These are phyloP conservation scores for Pichia sp. DNA, from an alignment of 1,139 yeast genomes.

Conservation along the genomic window DNA sequence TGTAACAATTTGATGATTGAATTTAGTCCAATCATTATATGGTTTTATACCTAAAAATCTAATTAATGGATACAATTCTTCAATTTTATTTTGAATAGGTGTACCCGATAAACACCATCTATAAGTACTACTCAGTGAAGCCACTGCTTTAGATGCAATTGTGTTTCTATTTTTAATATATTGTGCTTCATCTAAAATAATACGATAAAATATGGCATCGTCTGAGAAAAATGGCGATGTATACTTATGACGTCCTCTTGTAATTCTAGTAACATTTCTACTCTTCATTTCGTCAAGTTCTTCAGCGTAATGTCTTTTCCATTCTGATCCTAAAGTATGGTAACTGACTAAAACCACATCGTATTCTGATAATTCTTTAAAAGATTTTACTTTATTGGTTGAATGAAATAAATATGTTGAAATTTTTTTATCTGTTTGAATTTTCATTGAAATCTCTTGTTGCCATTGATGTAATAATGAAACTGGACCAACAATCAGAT, in stretches of 20 bases:
- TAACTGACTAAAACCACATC: conserved; percentile 82
- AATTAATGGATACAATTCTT: conserved; percentile 72
- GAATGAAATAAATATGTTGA: conserved; percentile 61
- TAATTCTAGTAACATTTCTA: conserved; percentile 21
- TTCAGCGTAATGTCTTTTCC: conserved; percentile 51
- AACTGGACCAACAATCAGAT: conserved; percentile 80
- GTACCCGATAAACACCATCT: conserved; percentile 91
- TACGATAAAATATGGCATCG: conserved; percentile 55
- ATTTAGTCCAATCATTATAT: conserved; percentile 52
- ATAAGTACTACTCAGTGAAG: conserved; percentile 45
- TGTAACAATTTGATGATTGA: conserved; percentile 51
- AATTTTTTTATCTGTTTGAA: conserved; percentile 43
- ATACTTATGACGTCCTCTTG: conserved; percentile 38
- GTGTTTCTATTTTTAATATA: conserved; percentile 72
- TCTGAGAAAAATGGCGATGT: conserved; percentile 60
- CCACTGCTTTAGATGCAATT: conserved; percentile 60
- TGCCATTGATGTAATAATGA: conserved; percentile 82
- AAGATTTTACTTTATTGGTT: conserved; percentile 35
- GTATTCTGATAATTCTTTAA: conserved; percentile 43
- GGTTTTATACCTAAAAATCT: conserved; percentile 69
- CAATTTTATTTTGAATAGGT: conserved; percentile 83
- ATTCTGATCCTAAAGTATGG: conserved; percentile 63
- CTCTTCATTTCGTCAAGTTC: conserved; percentile 34
- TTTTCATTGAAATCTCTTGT: conserved; percentile 60
- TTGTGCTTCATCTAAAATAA: conserved; percentile 90